phyloP scores from a whole-genome alignment of 345 rosid genomes.

The Iberis pinnata region DNA sequence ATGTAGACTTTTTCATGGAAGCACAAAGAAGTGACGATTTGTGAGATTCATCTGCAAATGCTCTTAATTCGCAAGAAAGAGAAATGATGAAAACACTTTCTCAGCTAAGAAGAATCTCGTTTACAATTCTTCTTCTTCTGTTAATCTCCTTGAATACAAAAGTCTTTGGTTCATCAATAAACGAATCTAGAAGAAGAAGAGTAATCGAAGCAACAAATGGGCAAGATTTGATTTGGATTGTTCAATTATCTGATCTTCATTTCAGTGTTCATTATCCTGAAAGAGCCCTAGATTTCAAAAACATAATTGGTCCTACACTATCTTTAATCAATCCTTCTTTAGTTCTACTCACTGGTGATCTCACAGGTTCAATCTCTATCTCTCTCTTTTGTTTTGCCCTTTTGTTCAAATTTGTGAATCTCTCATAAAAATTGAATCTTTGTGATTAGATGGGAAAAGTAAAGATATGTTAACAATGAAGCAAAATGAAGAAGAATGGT shows the following conservation, averaged over 20 bases:
- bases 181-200: slow-evolving; percentile 31
- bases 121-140: slow-evolving; percentile 19
- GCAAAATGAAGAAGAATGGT: slow-evolving; percentile 80
- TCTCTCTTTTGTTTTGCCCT: not conserved
- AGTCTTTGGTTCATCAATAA: slow-evolving; percentile 13
- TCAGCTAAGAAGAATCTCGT: not conserved
- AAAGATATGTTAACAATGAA: slow-evolving; percentile 70
- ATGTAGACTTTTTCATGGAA: slow-evolving; percentile 19
- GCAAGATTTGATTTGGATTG: slow-evolving; percentile 76
- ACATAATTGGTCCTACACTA: slow-evolving; percentile 55
- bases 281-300: slow-evolving; percentile 64
- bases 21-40: slow-evolving; percentile 5
- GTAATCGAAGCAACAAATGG: slow-evolving; percentile 53
- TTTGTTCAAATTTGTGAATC: no score
- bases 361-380: slow-evolving; percentile 71
- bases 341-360: slow-evolving; percentile 89
- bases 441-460: slow-evolving; percentile 80
- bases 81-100: not conserved
- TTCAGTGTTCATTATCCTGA: slow-evolving; percentile 89
- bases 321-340: slow-evolving; percentile 76
- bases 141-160: slow-evolving; percentile 2
- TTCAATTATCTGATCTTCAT: slow-evolving; percentile 97
- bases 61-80: slow-evolving; percentile 4
- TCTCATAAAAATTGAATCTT: slow-evolving; percentile 1
- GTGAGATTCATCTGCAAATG: slow-evolving; percentile 4